Conservation (phyloP, 768 basidiomycete species). For the Solioccasus polychromus region DNA sequence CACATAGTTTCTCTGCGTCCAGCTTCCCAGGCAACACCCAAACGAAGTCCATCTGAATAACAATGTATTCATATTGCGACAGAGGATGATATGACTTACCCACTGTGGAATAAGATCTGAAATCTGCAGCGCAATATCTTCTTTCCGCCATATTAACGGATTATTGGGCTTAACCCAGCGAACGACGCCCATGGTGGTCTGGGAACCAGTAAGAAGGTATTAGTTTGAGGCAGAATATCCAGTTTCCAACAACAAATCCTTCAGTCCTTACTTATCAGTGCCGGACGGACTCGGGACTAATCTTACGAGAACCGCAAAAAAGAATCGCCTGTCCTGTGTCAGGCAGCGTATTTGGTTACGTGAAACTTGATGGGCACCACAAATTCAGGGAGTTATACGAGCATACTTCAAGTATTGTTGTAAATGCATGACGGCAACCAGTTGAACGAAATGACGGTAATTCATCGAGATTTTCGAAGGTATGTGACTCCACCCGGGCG, state of each 20-base stretch:
- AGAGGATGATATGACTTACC: neutral
- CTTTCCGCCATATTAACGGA: neutral
- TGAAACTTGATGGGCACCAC: no score
- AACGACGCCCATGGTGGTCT: neutral
- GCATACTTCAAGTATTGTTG: no score
- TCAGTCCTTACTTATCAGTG: no score
- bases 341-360: no score
- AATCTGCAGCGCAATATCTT: neutral
- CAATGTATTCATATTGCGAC: no score
- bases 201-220: neutral
- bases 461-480: no score
- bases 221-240: neutral
- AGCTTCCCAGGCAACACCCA: slow-evolving; percentile 3
- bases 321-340: no score
- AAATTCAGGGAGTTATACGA: no score
- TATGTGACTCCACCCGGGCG: no score
- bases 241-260: neutral
- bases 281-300: neutral
- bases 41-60: slow-evolving; percentile 8
- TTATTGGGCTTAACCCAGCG: neutral
- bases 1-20: neutral
- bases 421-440: no score
- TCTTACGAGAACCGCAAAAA: no score
- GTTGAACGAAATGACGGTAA: no score
- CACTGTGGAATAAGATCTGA: slow-evolving; percentile 4